These are phyloP conservation scores for Mycena chlorophos DNA, from an alignment of 768 basidiomycete genomes.

Conservation along the genomic window DNA sequence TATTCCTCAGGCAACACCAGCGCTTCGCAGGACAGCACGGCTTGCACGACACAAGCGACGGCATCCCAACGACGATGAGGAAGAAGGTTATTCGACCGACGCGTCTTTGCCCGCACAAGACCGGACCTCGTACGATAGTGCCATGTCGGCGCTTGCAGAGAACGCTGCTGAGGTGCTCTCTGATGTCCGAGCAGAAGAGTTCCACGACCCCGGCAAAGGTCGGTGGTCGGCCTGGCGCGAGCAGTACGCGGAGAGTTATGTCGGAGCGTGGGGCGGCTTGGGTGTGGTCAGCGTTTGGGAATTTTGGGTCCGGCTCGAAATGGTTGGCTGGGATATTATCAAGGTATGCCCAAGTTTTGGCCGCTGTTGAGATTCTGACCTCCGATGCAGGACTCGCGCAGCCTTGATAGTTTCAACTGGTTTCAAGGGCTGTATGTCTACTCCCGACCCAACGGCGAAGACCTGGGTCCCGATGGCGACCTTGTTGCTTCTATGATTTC, in stretches of 20 bases:
- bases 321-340: slow-evolving; percentile 85
- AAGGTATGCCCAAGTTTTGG: slow-evolving; percentile 44
- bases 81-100: slow-evolving; percentile 91
- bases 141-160: slow-evolving; percentile 52
- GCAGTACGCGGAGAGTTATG: slow-evolving; percentile 77
- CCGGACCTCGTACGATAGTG: slow-evolving; percentile 64
- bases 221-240: slow-evolving; percentile 70
- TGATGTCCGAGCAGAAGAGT: slow-evolving; percentile 85
- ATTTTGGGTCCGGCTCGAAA: slow-evolving; percentile 89
- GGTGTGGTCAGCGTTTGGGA: slow-evolving; percentile 90
- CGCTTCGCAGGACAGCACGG: slow-evolving; percentile 58
- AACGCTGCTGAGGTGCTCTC: slow-evolving; percentile 61
- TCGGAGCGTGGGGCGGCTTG: slow-evolving; percentile 88
- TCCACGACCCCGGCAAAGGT: slow-evolving; percentile 75
- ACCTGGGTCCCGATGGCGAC: slow-evolving; percentile 79
- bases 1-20: slow-evolving; percentile 47
- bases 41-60: slow-evolving; percentile 49
- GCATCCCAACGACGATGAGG: slow-evolving; percentile 36
- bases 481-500: slow-evolving; percentile 85
- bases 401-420: slow-evolving; percentile 83
- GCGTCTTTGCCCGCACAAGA: slow-evolving; percentile 68
- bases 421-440: slow-evolving; percentile 78
- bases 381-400: slow-evolving; percentile 45
- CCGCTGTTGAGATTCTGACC: neutral
- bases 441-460: slow-evolving; percentile 52